These are phyloP conservation scores for Mucor racemosus DNA, from an alignment of 371 early-diverging fungal genomes.

Conservation along the genomic window DNA sequence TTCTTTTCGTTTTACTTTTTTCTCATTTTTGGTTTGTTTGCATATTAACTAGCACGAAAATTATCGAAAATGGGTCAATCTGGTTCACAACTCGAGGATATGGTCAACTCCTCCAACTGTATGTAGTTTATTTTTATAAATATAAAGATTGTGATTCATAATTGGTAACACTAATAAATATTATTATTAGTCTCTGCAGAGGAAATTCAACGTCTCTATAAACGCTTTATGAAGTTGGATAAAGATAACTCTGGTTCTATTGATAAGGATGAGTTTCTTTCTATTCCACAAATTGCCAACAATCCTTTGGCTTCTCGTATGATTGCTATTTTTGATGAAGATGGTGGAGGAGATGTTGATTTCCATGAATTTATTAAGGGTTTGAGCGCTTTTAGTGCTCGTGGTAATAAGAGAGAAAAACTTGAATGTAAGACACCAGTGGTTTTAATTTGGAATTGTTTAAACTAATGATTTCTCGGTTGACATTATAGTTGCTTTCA, in stretches of 20 bases:
- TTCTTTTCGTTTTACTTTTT: background rate
- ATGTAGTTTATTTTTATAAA: conserved; percentile 15
- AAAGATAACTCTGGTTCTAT: conserved; percentile 94
- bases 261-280: conserved; percentile 94
- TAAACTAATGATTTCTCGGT: background rate
- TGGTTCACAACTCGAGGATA: conserved; percentile 57
- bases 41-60: background rate
- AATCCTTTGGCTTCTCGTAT: conserved; percentile 96
- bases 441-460: background rate
- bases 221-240: conserved; percentile 95
- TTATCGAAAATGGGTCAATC: conserved; percentile 41
- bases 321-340: conserved; percentile 95
- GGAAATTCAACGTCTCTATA: conserved; percentile 96
- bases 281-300: conserved; percentile 93
- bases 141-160: background rate
- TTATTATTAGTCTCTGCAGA: conserved; percentile 77
- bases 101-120: conserved; percentile 61
- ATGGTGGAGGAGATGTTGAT: conserved; percentile 97
- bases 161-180: background rate
- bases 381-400: conserved; percentile 89
- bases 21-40: conserved; percentile 5
- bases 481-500: conserved; percentile 84
- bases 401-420: conserved; percentile 93
- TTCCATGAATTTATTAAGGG: conserved; percentile 97
- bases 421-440: conserved; percentile 69